Conservation (phyloP, 2,329 filamentous ascomycete species). For the Colletotrichum cuscutae region DNA sequence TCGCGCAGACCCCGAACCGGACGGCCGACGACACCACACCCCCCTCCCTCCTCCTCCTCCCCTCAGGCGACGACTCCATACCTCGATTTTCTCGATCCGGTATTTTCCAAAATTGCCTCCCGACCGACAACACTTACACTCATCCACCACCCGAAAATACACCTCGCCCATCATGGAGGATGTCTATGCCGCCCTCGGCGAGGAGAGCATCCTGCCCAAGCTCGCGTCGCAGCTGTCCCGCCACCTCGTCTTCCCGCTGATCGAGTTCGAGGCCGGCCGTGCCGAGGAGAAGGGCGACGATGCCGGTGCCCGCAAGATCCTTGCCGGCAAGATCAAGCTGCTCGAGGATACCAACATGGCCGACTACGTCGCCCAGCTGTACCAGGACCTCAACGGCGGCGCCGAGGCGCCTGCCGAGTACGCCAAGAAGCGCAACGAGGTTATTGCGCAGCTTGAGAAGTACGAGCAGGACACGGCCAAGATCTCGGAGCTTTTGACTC, state of each 20-base stretch:
- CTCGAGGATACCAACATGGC: slow-evolving; percentile 99
- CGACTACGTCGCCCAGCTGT: slow-evolving; percentile 93
- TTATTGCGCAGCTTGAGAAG: slow-evolving; percentile 83
- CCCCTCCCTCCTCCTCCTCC: background rate
- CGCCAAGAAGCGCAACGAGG: slow-evolving; percentile 87
- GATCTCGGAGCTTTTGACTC: slow-evolving; percentile 86
- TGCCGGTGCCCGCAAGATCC: slow-evolving; percentile 73
- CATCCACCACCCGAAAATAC: slow-evolving; percentile 1
- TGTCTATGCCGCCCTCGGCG: slow-evolving; percentile 35
- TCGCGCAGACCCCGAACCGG: slow-evolving; percentile 24
- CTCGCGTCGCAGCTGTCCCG: slow-evolving; percentile 93
- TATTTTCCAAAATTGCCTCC: slow-evolving; percentile 29
- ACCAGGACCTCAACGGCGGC: slow-evolving; percentile 87
- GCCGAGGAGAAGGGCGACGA: slow-evolving; percentile 78
- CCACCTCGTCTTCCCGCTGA: slow-evolving; percentile 94
- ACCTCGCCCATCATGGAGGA: slow-evolving; percentile 36
- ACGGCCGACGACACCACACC: slow-evolving; percentile 8
- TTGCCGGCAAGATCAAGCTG: slow-evolving; percentile 89
- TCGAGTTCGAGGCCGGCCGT: slow-evolving; percentile 88
- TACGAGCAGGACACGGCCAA: slow-evolving; percentile 89
- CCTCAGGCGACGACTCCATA: slow-evolving; percentile 11
- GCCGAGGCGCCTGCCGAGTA: slow-evolving; percentile 85
- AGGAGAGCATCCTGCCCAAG: slow-evolving; percentile 78
- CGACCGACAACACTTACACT: background rate
- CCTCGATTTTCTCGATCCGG: slow-evolving; percentile 38